Evolutionary conservation across 2,329 filamentous ascomycete species (phyloP), one percentile per base, ranked within the genome.

Genomic region (Pyrenochaeta sp.): DNA sequence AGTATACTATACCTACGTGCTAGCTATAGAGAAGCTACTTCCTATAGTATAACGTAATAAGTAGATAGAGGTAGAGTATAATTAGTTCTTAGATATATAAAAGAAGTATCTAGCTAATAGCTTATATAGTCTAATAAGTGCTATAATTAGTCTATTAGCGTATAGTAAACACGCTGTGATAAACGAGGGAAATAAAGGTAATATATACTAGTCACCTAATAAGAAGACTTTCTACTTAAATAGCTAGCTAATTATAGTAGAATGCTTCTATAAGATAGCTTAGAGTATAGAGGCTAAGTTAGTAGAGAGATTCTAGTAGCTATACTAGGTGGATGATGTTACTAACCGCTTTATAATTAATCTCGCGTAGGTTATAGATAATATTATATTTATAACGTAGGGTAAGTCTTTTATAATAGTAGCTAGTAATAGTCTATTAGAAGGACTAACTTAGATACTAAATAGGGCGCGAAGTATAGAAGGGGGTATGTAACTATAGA

Each of bases 101-200:
- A 44, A 44, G 22, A 42, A 61, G 42, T 69, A 59, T 59, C 54
- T 71, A 42, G 58, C 57, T 15, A 56, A 71, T 27, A 40, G 66
- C 27, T 57, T 52, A 19, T 67, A 60, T 30, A 69, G 66, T 51
- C 56, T 52, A 15, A 69, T 69, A 27, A 68, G 66, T 34, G 55
- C 49, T 40, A 67, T 66, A 27, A 27, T 68, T 9, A 70, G 62
- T 56, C 51, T 70, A 36, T 52, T 36, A 12, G 12, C 12, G 12
- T 36, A 36, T 13, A 36, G 32, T 9, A 36, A 36, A 13, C 12
- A 36, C 12, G 12, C 12, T 36, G 12, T 13, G 12, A 8, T 9
- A 3, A 36, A 36, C 12, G 3, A 36, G 32, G 37, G 56, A 8
- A 71, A 69, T 55, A 22, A 54, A 30, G 47, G 66, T 19, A 58